A percentile compares a stretch with the other conserved stretches of the same genome.
Conservation (phyloP, 495 filamentous ascomycete species). For the Neurospora cerealis region DNA sequence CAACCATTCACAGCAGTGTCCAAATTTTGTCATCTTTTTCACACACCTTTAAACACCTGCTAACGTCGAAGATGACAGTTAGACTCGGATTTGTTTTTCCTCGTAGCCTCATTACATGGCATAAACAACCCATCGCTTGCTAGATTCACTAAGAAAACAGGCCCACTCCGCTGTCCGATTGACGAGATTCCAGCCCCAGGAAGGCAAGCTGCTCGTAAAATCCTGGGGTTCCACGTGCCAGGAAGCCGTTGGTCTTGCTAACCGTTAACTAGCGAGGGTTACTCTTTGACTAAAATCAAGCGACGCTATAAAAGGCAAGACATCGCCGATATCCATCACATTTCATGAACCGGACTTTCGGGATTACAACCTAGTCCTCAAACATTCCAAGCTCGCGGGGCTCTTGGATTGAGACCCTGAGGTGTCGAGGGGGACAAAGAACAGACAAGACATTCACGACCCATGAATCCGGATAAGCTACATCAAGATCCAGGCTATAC, state of each 20-base stretch:
- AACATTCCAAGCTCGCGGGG: neutral
- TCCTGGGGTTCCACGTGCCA: neutral
- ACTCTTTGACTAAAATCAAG: neutral
- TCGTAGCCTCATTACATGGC: neutral
- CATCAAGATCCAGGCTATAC: neutral
- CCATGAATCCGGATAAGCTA: neutral
- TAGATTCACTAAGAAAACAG: neutral
- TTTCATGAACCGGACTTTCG: neutral
- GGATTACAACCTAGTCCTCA: neutral
- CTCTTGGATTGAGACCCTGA: neutral
- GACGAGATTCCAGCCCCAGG: neutral
- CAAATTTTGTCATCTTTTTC: neutral
- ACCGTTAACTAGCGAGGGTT: neutral
- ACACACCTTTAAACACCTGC: neutral
- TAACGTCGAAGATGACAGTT: neutral
- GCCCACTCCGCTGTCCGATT: neutral
- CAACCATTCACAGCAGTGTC: neutral
- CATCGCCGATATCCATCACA: neutral
- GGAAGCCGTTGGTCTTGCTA: neutral
- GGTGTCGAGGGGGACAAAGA: neutral
- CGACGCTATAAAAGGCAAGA: neutral
- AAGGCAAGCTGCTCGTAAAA: neutral
- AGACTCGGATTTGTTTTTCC: neutral
- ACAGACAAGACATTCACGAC: neutral
- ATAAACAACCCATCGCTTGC: neutral